Base-by-base conservation (phyloP, 176 grass and related monocot species). In the Bolboschoenus planiculmis region DNA sequence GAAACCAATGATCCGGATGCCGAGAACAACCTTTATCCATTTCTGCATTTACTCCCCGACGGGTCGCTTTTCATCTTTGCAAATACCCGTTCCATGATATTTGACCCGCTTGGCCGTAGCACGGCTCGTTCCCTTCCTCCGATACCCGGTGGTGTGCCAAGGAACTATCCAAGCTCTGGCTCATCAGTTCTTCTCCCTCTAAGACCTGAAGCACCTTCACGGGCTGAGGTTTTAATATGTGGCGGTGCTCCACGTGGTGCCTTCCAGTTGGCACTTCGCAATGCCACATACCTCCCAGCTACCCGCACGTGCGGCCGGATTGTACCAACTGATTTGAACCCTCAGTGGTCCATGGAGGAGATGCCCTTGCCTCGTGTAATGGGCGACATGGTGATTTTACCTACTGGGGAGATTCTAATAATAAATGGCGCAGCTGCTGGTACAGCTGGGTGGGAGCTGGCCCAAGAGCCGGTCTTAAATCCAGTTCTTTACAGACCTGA, bases 11-110 rank as follows among this genome's bases (percentile, higher is more conserved):
- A 97, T 39, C 73, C 29, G 0, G 83, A 91, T n/a, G 48, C 85
- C 2, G 92, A 97, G 88, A 71, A 94, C 88, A 97, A 97, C 67
- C 88, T 97, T 7, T 94, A 97, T 81, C 95, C 92, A 15, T 97
- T 97, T 89, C 88, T 94, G 9, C 95, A 94, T 89, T 92, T 94
- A 24, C 90, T 94, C 37, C 95, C 90, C 0, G 95, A 97, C 60
- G 95, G 89, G 27, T 79, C 83, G 5, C 81, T 97, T 34, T 97
- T 97, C 87, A 67, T 86, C 72, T 94, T 94, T 58, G 92, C 95
- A 87, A 97, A 97, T 53, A 90, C 90, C 78, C 85, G 84, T 21
- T 83, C 92, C 35, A 64, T 90, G 56, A 30, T 94, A 55, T 89
- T 94, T 57, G 85, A 97, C 74, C 88, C 87, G 0, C 79, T 79